Conservation (phyloP, 306 rosid genomes). For the Bauhinia variegata region DNA sequence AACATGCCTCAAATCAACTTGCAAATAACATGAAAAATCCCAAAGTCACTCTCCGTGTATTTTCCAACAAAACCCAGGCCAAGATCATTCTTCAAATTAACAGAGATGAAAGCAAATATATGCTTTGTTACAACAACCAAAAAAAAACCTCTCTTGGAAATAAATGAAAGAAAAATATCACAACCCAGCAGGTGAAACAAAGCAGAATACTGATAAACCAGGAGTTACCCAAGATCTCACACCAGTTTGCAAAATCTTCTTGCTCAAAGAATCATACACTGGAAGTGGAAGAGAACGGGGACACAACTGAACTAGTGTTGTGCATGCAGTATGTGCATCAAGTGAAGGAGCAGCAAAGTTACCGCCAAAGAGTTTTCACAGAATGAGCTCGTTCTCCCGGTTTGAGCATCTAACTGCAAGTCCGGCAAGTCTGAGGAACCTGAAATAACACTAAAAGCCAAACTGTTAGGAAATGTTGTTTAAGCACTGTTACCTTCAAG, state of each 20-base stretch:
- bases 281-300: constrained; percentile 43
- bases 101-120: constrained; percentile 34
- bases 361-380: constrained; percentile 33
- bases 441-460: constrained; percentile 36
- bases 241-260: constrained; percentile 4
- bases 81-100: constrained; percentile 44
- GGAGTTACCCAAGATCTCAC: constrained; percentile 39
- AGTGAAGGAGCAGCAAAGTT: constrained; percentile 39
- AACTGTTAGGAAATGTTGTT: constrained; percentile 45
- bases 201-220: constrained; percentile 25
- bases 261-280: constrained; percentile 29
- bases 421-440: neutral
- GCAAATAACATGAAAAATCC: constrained; percentile 57
- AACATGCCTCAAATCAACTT: constrained; percentile 44
- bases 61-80: constrained; percentile 64
- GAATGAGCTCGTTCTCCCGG: constrained; percentile 30
- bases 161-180: constrained; percentile 23
- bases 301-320: constrained; percentile 34
- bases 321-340: constrained; percentile 33
- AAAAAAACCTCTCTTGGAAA: constrained; percentile 33
- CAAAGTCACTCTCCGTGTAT: constrained; percentile 85
- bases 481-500: constrained; percentile 19
- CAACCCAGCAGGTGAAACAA: constrained; percentile 23
- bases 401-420: constrained; percentile 28
- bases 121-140: constrained; percentile 17